A percentile compares a stretch with the other conserved stretches of the same genome.
These are phyloP conservation scores for Prosopis cineraria DNA, from an alignment of 306 rosid species.

Conservation along the genomic window DNA sequence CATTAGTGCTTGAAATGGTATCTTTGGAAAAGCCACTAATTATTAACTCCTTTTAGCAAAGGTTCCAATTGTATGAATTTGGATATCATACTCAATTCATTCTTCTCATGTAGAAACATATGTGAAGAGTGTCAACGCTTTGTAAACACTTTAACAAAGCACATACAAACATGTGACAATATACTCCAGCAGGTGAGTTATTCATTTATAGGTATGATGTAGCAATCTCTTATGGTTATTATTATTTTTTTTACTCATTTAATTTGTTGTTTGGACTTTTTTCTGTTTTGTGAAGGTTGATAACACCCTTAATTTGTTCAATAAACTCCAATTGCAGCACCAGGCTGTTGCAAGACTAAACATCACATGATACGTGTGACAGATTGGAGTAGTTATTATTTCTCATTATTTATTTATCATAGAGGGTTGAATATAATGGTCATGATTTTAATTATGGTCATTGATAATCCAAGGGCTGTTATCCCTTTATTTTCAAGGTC, in stretches of 20 bases:
- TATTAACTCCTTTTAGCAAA: slow-evolving; percentile 4
- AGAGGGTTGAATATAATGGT: slow-evolving; percentile 2
- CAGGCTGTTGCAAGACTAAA: slow-evolving; percentile 98
- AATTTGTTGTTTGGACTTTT: slow-evolving; percentile 22
- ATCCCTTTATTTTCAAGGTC: slow-evolving; percentile 12
- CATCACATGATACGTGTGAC: slow-evolving; percentile 96
- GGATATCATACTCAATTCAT: slow-evolving; percentile 23
- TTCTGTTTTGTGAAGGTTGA: slow-evolving; percentile 71
- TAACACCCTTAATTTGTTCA: slow-evolving; percentile 77
- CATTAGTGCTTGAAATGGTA: no score
- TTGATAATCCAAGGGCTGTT: not conserved
- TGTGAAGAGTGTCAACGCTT: slow-evolving; percentile 91
- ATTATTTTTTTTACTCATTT: slow-evolving; percentile 18
- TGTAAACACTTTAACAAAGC: slow-evolving; percentile 77
- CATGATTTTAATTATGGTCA: slow-evolving; percentile 15
- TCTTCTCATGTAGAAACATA: slow-evolving; percentile 68
- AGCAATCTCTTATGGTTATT: not conserved
- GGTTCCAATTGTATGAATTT: not conserved
- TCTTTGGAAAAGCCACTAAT: no score
- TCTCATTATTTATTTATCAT: slow-evolving; percentile 11
- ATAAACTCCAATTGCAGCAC: slow-evolving; percentile 85
- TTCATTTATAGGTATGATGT: not conserved
- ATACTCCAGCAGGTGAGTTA: slow-evolving; percentile 75
- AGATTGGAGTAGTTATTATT: slow-evolving; percentile 60
- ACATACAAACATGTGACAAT: slow-evolving; percentile 85